Evolutionary conservation across 2,329 filamentous ascomycete species (phyloP), one percentile per base, ranked within the genome.

Genomic region (Botrytis sinoallii): DNA sequence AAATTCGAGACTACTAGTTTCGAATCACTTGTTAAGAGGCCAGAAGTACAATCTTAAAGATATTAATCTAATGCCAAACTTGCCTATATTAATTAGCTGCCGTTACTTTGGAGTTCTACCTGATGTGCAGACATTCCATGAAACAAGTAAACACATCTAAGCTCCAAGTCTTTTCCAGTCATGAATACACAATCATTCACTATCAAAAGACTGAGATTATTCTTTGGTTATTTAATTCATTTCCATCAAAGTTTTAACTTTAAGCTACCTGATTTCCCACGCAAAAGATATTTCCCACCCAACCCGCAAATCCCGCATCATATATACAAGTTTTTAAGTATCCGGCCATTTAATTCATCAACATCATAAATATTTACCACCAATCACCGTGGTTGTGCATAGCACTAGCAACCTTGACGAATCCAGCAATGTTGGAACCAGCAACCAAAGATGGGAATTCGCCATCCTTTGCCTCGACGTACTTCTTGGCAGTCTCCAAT

Each of bases 351-450:
- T 46, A 35, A 35, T 25, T 32, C 52, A 57, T 57, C 59, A 66
- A 66, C 40, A 67, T 66, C 61, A n/a, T 55, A 25, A 46, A 29
- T n/a, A 78, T 80, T 72, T 80, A 82, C 88, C 88, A 98, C 95
- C 95, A 98, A 84, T 98, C 95, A 81, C 96, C 96, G 85, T 98
- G 95, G 84, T 97, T 94, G 83, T 92, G 89, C 95, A 98, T 98
- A 81, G 96, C 95, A 80, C 90, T 88, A 70, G 92, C 95, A 72
- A 98, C 95, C 91, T 98, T 99, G 85, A 92, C 92, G 87, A 98
- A 98, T 74, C 96, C 96, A 75, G 96, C 96, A 86, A 99, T 97
- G 86, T 98, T 98, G 87, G 91, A 93, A 79, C 96, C 96, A 74
- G 94, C 94, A 59, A 98, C 94, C 82, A 98, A 87, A 78, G 91